Conservation (phyloP, 2,329 filamentous ascomycete species). For the Diaporthe capsici region DNA sequence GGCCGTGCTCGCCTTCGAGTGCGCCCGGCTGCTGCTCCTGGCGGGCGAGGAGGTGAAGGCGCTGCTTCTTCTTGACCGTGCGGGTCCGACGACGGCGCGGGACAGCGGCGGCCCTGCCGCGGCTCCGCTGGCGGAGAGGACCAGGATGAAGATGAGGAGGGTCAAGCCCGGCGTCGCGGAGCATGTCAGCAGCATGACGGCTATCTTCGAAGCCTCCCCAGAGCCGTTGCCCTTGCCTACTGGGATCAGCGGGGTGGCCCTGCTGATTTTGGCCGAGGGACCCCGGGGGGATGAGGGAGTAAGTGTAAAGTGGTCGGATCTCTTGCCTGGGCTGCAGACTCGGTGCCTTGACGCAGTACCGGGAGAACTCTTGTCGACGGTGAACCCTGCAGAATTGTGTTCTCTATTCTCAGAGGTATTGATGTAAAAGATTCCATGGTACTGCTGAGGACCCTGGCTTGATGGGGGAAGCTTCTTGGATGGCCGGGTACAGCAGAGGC, state of each 20-base stretch:
- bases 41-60: background rate
- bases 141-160: background rate
- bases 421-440: background rate
- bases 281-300: background rate
- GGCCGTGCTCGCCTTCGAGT: background rate
- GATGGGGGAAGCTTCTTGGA: too few species aligned
- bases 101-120: background rate
- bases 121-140: background rate
- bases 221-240: background rate
- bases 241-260: background rate
- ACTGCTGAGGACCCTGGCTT: too few species aligned
- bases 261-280: background rate
- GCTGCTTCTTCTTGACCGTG: background rate
- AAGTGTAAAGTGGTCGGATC: background rate
- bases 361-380: background rate
- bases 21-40: background rate
- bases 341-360: background rate
- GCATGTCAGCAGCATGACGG: background rate
- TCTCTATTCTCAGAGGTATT: background rate
- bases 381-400: background rate
- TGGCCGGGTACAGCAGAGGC: too few species aligned
- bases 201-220: background rate
- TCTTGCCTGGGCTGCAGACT: background rate
- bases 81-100: background rate
- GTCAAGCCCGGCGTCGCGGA: background rate